Percentiles rank a stretch among this genome's conserved stretches.
Conservation (phyloP, 2,329 filamentous ascomycete genomes). For the Pleomassaria siparia region DNA sequence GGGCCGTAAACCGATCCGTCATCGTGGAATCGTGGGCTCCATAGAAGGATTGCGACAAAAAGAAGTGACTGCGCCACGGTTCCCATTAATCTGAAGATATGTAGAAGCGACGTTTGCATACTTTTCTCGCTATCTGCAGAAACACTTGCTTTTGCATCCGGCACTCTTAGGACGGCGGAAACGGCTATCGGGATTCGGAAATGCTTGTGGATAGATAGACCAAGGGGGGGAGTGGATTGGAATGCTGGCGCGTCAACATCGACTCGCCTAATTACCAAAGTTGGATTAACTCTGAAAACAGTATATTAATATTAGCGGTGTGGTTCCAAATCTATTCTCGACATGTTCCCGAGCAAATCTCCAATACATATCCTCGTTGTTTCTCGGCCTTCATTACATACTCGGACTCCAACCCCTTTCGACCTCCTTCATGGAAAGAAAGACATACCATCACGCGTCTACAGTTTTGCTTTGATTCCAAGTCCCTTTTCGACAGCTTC, state of each 20-base stretch:
- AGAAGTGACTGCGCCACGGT: too few relatives aligned
- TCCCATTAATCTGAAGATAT: too few relatives aligned
- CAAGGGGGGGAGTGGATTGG: neutral
- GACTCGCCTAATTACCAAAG: neutral
- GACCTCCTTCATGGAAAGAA: too few relatives aligned
- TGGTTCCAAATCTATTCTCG: neutral
- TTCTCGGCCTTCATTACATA: too few relatives aligned
- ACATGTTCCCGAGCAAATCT: neutral
- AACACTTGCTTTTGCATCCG: neutral
- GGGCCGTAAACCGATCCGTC: too few relatives aligned
- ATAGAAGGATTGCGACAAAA: too few relatives aligned
- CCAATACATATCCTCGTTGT: neutral
- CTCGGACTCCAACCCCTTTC: too few relatives aligned
- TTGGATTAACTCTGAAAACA: neutral
- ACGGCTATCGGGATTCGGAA: neutral
- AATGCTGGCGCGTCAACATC: neutral
- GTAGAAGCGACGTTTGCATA: too few relatives aligned
- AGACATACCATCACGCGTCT: too few relatives aligned
- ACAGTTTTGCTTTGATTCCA: constrained; percentile 45
- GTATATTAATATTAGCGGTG: neutral
- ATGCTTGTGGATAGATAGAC: neutral
- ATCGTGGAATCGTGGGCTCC: too few relatives aligned
- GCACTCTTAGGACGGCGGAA: neutral
- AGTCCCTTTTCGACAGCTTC: constrained; percentile 49
- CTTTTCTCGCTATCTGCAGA: too few relatives aligned